Percentiles rank a stretch among this genome's conserved stretches.
These are phyloP conservation scores for Aspergillus olivimuriae DNA, from an alignment of 495 filamentous ascomycete species.

Conservation along the genomic window DNA sequence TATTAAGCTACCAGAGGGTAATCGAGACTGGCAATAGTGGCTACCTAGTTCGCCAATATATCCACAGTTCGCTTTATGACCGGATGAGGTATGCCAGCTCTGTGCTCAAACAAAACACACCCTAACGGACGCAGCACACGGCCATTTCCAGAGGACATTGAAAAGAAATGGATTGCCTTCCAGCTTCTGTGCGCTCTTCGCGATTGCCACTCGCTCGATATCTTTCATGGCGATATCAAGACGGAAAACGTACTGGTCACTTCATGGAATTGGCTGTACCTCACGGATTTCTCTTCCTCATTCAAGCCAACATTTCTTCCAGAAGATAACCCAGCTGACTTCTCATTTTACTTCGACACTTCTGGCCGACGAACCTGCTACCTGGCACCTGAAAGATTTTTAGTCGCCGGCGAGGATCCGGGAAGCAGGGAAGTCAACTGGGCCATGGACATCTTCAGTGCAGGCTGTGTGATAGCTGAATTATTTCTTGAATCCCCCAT, in stretches of 20 bases:
- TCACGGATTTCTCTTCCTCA: slow-evolving; percentile 89
- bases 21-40: slow-evolving; percentile 86
- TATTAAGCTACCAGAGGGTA: slow-evolving; percentile 80
- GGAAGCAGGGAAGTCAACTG: slow-evolving; percentile 65
- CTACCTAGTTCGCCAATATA: slow-evolving; percentile 91
- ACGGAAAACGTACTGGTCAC: slow-evolving; percentile 94
- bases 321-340: slow-evolving; percentile 95
- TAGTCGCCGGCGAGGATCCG: slow-evolving; percentile 59
- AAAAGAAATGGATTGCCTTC: slow-evolving; percentile 98
- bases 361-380: slow-evolving; percentile 94
- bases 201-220: slow-evolving; percentile 83
- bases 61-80: slow-evolving; percentile 96
- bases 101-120: background rate
- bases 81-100: slow-evolving; percentile 60
- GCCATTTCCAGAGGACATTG: slow-evolving; percentile 94
- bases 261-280: slow-evolving; percentile 99
- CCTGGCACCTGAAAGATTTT: slow-evolving; percentile 87
- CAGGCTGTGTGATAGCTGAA: slow-evolving; percentile 95
- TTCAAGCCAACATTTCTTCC: slow-evolving; percentile 95
- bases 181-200: slow-evolving; percentile 89
- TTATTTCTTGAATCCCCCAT: slow-evolving; percentile 93
- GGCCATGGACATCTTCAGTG: slow-evolving; percentile 99
- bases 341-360: slow-evolving; percentile 95
- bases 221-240: slow-evolving; percentile 98
- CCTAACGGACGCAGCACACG: slow-evolving; percentile 58